A percentile compares a stretch with the other conserved stretches of the same genome.
phyloP scores from a whole-genome alignment of 163 green algal genomes.

The Chlamydomonas reinhardtii region DNA sequence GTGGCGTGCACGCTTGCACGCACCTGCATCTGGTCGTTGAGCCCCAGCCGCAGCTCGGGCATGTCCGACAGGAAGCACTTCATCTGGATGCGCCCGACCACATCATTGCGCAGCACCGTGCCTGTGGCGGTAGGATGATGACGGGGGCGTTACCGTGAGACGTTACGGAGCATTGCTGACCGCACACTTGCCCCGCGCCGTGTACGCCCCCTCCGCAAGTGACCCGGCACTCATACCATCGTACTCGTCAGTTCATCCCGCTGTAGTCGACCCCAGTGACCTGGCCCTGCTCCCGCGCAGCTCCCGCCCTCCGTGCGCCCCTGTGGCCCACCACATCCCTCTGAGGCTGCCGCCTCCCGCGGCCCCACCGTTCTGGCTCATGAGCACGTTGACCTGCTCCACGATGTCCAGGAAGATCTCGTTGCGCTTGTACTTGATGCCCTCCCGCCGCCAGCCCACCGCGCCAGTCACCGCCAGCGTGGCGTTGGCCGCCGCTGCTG shows the following conservation, averaged over 20 bases:
- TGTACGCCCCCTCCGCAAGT: too few species aligned
- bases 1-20: too few species aligned
- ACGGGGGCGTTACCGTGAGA: too few species aligned
- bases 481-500: constrained; percentile 58
- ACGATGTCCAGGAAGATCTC: constrained; percentile 96
- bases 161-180: too few species aligned
- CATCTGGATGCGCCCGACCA: constrained; percentile 93
- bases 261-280: too few species aligned
- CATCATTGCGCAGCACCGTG: constrained; percentile 90
- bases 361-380: constrained; percentile 77
- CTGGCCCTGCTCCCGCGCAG: too few species aligned
- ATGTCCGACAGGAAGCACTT: constrained; percentile 97
- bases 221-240: too few species aligned
- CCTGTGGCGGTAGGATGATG: constrained; percentile 63
- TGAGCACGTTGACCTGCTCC: constrained; percentile 89
- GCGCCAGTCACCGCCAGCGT: constrained; percentile 95
- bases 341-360: too few species aligned
- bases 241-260: too few species aligned
- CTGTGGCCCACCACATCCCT: too few species aligned
- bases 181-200: too few species aligned
- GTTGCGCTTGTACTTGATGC: constrained; percentile 97
- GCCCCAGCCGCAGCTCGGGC: constrained; percentile 95
- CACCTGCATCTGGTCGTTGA: constrained; percentile 93
- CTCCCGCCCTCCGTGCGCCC: not conserved
- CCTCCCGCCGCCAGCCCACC: constrained; percentile 89